phyloP scores from a whole-genome alignment of 306 rosid genomes.

The Malus fusca region DNA sequence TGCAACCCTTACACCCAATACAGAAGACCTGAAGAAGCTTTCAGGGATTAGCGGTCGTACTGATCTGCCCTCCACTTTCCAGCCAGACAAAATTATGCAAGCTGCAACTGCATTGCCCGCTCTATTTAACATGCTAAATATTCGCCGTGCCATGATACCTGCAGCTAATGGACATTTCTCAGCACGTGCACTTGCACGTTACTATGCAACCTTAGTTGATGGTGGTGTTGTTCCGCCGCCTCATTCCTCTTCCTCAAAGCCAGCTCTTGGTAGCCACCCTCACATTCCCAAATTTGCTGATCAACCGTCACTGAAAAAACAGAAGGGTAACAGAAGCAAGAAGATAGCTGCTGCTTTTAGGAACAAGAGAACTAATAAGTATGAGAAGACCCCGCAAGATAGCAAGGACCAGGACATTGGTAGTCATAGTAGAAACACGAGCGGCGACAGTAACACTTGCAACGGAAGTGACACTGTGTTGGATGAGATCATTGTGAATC shows the following conservation, averaged over 20 bases:
- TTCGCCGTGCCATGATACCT: slow-evolving; percentile 87
- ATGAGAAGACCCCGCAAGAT: slow-evolving; percentile 17
- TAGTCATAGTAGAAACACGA: slow-evolving; percentile 9
- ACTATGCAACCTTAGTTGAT: slow-evolving; percentile 80
- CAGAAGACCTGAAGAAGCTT: slow-evolving; percentile 46
- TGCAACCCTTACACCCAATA: slow-evolving; percentile 64
- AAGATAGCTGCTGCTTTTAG: slow-evolving; percentile 18
- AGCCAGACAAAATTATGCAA: slow-evolving; percentile 49
- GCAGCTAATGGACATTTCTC: slow-evolving; percentile 92
- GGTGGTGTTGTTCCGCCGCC: slow-evolving; percentile 78
- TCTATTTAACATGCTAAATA: slow-evolving; percentile 61
- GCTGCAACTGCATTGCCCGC: slow-evolving; percentile 36
- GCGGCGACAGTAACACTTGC: slow-evolving; percentile 12
- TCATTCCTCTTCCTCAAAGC: slow-evolving; percentile 63
- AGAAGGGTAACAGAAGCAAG: slow-evolving; percentile 26
- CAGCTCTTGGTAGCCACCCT: slow-evolving; percentile 82
- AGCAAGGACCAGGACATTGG: neutral
- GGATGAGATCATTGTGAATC: neutral
- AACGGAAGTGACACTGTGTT: neutral
- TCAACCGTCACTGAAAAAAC: slow-evolving; percentile 27
- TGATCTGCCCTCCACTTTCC: slow-evolving; percentile 70
- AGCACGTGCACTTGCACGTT: slow-evolving; percentile 95
- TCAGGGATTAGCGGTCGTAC: slow-evolving; percentile 34
- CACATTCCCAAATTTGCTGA: slow-evolving; percentile 67
- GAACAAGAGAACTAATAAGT: neutral